Evolutionary conservation across 805 yeast species (phyloP), one percentile per base, ranked within the genome.

Genomic region (Metschnikowia dekortorum): DNA sequence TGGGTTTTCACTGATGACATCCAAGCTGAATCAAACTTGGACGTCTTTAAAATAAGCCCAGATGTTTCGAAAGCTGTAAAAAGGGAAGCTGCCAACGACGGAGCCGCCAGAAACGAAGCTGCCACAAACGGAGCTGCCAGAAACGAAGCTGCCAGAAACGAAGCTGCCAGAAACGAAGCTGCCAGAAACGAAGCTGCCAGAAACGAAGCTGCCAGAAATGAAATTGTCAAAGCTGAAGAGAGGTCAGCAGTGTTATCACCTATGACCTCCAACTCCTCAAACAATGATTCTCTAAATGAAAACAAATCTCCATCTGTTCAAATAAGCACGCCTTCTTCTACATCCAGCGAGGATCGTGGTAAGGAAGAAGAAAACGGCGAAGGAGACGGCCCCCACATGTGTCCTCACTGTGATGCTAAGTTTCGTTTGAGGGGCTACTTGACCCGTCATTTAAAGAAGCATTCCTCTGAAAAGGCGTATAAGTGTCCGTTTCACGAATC

Each of bases 391-490:
- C 65, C 57, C 6, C 76, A 70, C 58, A 69, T 66, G 52, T 80
- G 84, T 60, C 71, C 75, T 3, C 72, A 74, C 53, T 80, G 84
- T 63, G 68, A 70, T 31, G 74, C 78, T 6, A 63, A 67, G 6
- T 78, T 80, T 63, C 78, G 72, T 57, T 76, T 79, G 47, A 73
- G 80, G 54, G 78, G 81, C 4, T 80, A 80, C 59, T 68, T 80
- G 49, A 79, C 83, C 1, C 70, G 84, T 51, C 84, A 80, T 60
- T 62, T 73, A 67, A 79, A 77, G 62, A 80, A 79, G 54, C 84
- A 80, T 61, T 69, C 74, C 22, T 49, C 65, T 8, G 64, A 71
- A 46, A 79, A 77, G 61, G 82, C 83, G n/a, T 80, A 74, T 63
- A 58, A 68, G 41, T 80, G 84, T 58, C 84, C 84, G 2, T 80